Evolutionary conservation across 305 asterid genomes (phyloP).

Genomic region (Fraxinus floribunda): DNA sequence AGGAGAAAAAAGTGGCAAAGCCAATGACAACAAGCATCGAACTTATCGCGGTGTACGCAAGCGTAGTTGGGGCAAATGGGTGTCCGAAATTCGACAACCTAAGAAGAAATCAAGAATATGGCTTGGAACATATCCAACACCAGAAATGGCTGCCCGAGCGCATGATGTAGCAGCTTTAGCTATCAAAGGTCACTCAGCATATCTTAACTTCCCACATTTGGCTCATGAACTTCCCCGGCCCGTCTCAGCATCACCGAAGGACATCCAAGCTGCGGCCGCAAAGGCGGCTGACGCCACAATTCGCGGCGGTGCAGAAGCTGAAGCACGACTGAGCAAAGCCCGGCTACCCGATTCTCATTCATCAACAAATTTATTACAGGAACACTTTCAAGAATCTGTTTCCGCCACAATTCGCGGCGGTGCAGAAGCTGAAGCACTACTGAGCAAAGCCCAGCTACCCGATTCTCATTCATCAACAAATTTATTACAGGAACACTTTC

Average conservation of each 20-base stretch:
- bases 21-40: slow-evolving; percentile 35
- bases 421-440: slow-evolving; percentile 21
- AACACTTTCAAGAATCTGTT: not conserved
- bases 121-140: slow-evolving; percentile 46
- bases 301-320: slow-evolving; percentile 20
- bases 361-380: slow-evolving; percentile 37
- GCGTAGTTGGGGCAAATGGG: slow-evolving; percentile 96
- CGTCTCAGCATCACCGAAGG: slow-evolving; percentile 61
- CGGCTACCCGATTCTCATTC: slow-evolving; percentile 37
- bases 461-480: slow-evolving; percentile 49
- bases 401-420: slow-evolving; percentile 22
- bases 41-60: slow-evolving; percentile 76
- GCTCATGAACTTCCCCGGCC: slow-evolving; percentile 73
- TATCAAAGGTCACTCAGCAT: slow-evolving; percentile 72
- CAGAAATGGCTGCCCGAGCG: slow-evolving; percentile 94
- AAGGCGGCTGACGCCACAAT: slow-evolving; percentile 42
- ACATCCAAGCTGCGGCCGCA: slow-evolving; percentile 84
- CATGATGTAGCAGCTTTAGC: slow-evolving; percentile 95
- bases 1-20: not conserved
- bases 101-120: slow-evolving; percentile 87
- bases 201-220: slow-evolving; percentile 76
- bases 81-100: slow-evolving; percentile 89
- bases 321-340: slow-evolving; percentile 1
- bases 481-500: slow-evolving; percentile 12
- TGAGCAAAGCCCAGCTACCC: not conserved